A percentile compares a stretch with the other conserved stretches of the same genome.
Evolutionary conservation across 2,329 filamentous ascomycete species (phyloP).

Genomic region (Epichloe hybrida): DNA sequence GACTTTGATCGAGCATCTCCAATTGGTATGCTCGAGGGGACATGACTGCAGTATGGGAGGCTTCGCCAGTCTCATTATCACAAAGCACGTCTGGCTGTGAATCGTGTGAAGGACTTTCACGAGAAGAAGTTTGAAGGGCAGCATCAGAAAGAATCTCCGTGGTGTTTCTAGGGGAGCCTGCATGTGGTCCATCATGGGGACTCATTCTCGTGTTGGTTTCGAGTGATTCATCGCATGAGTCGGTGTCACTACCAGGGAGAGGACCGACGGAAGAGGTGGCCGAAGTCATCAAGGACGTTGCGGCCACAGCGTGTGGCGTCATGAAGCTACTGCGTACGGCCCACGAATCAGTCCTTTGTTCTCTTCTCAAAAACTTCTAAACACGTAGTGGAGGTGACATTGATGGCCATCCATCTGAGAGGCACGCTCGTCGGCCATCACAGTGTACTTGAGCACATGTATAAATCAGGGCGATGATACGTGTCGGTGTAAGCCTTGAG

Average conservation of each 20-base stretch:
- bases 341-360: not conserved
- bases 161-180: conserved; percentile 5
- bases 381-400: not conserved
- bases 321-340: not conserved
- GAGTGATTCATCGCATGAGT: conserved; percentile 1
- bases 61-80: conserved; percentile 1
- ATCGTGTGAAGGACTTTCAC: not conserved
- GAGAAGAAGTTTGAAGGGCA: conserved; percentile 3
- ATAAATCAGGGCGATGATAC: not conserved
- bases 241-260: conserved; percentile 4
- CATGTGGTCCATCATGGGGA: not conserved
- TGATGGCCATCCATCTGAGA: not conserved
- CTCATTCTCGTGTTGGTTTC: not conserved
- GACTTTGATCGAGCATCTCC: conserved; percentile 62
- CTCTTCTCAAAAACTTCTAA: not conserved
- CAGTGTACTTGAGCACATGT: not conserved
- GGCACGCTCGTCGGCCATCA: not conserved
- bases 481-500: not conserved
- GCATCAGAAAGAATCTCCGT: conserved; percentile 9
- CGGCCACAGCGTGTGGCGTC: not conserved
- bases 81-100: not conserved
- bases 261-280: conserved; percentile 1
- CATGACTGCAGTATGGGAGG: conserved; percentile 17
- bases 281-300: conserved; percentile 2
- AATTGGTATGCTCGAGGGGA: conserved; percentile 51